Evolutionary conservation across 768 basidiomycete genomes (phyloP).

Genomic region (Collybiopsis confluens): DNA sequence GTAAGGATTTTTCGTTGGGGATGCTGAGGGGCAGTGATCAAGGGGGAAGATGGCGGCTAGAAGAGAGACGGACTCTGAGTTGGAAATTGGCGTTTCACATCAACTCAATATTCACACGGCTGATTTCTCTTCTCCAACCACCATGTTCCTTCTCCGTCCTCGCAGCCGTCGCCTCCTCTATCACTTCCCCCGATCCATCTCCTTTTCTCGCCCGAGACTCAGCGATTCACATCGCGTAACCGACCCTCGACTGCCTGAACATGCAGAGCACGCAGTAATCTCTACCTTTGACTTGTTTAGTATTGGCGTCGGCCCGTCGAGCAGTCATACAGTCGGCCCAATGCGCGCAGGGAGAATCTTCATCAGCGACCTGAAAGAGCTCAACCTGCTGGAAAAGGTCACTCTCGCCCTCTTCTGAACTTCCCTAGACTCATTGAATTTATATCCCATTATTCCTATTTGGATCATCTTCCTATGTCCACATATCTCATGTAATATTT

Average conservation of each 20-base stretch:
- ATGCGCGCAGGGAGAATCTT: slow-evolving; percentile 94
- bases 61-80: background rate
- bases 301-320: slow-evolving; percentile 64
- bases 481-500: too few relatives aligned
- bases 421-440: background rate
- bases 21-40: background rate
- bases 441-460: background rate
- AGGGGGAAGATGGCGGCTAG: background rate
- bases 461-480: background rate
- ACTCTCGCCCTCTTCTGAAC: background rate
- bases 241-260: too few relatives aligned
- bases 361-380: slow-evolving; percentile 65
- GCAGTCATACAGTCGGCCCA: slow-evolving; percentile 49
- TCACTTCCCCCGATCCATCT: background rate
- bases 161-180: background rate
- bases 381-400: slow-evolving; percentile 68
- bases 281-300: slow-evolving; percentile 92
- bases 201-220: too few relatives aligned
- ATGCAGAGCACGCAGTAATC: slow-evolving; percentile 86
- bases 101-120: too few relatives aligned
- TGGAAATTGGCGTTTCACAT: too few relatives aligned
- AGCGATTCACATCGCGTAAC: too few relatives aligned
- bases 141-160: background rate
- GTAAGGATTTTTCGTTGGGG: background rate
- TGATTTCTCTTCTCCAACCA: background rate